Evolutionary conservation across 495 filamentous ascomycete species (phyloP).

Genomic region (Podospora bellae-mahoneyi): DNA sequence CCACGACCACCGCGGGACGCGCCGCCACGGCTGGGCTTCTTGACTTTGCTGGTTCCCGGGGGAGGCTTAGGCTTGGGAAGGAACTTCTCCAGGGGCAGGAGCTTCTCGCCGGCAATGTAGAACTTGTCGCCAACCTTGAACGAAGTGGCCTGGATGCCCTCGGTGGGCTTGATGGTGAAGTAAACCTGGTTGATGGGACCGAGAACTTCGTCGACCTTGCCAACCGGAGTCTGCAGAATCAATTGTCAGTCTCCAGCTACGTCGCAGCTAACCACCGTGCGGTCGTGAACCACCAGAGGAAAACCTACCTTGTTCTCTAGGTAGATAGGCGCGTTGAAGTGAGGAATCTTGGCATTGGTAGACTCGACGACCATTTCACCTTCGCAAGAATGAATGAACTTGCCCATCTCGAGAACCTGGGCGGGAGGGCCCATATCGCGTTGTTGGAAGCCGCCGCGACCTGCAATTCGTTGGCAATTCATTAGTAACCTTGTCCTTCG

Average conservation of each 20-base stretch:
- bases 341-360: constrained; percentile 90
- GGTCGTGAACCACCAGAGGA: not conserved
- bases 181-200: constrained; percentile 94
- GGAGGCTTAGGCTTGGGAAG: constrained; percentile 89
- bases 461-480: constrained; percentile 24
- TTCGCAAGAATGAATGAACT: constrained; percentile 88
- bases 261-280: not conserved
- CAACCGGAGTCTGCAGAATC: constrained; percentile 66
- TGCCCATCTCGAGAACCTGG: constrained; percentile 72
- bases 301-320: constrained; percentile 86
- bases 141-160: constrained; percentile 88
- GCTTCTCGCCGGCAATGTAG: constrained; percentile 90
- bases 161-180: constrained; percentile 94
- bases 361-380: constrained; percentile 95
- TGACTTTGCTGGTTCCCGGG: constrained; percentile 57
- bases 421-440: constrained; percentile 55
- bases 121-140: constrained; percentile 98
- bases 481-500: not conserved
- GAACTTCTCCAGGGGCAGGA: constrained; percentile 92
- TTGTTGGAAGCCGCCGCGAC: constrained; percentile 52
- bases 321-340: constrained; percentile 98
- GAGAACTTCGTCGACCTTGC: constrained; percentile 93
- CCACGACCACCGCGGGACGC: constrained; percentile 39
- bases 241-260: not conserved
- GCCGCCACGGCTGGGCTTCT: constrained; percentile 53